phyloP scores from a whole-genome alignment of 805 yeast species.

The Metschnikowia shivogae region DNA sequence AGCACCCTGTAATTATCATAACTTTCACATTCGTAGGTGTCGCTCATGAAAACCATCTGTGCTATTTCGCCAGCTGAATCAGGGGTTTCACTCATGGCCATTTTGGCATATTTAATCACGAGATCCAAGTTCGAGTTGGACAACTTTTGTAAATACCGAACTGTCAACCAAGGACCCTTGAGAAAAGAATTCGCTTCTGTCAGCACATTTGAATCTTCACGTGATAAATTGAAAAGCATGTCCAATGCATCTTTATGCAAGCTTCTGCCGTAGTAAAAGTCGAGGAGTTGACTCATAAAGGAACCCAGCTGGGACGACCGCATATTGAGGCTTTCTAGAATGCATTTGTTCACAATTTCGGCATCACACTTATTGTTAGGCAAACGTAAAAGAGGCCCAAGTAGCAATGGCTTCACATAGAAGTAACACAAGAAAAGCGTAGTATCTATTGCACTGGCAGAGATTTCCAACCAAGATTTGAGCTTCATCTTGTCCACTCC shows the following conservation, averaged over 20 bases:
- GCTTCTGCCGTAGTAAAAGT: slow-evolving; percentile 63
- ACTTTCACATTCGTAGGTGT: slow-evolving; percentile 55
- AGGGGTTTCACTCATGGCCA: slow-evolving; percentile 41
- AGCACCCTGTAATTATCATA: slow-evolving; percentile 53
- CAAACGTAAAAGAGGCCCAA: slow-evolving; percentile 79
- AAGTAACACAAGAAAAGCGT: slow-evolving; percentile 72
- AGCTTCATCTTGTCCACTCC: slow-evolving; percentile 19
- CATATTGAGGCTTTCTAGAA: slow-evolving; percentile 35
- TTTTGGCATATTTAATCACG: slow-evolving; percentile 52
- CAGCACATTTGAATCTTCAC: slow-evolving; percentile 11
- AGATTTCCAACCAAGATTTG: slow-evolving; percentile 21
- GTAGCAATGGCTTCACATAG: slow-evolving; percentile 60
- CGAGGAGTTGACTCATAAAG: slow-evolving; percentile 66
- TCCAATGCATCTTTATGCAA: slow-evolving; percentile 65
- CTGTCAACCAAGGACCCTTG: slow-evolving; percentile 40
- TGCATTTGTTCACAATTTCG: slow-evolving; percentile 51
- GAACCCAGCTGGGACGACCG: slow-evolving; percentile 25
- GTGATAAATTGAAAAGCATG: slow-evolving; percentile 41
- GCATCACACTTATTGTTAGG: slow-evolving; percentile 69
- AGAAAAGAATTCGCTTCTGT: slow-evolving; percentile 23
- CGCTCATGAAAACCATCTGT: slow-evolving; percentile 57
- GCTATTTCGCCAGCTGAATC: slow-evolving; percentile 21
- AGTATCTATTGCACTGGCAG: slow-evolving; percentile 63
- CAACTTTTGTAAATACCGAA: slow-evolving; percentile 57
- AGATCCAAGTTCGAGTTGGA: slow-evolving; percentile 46